These are phyloP conservation scores for Endocalyx cinctus DNA, from an alignment of 2,329 filamentous ascomycete genomes.

Conservation along the genomic window DNA sequence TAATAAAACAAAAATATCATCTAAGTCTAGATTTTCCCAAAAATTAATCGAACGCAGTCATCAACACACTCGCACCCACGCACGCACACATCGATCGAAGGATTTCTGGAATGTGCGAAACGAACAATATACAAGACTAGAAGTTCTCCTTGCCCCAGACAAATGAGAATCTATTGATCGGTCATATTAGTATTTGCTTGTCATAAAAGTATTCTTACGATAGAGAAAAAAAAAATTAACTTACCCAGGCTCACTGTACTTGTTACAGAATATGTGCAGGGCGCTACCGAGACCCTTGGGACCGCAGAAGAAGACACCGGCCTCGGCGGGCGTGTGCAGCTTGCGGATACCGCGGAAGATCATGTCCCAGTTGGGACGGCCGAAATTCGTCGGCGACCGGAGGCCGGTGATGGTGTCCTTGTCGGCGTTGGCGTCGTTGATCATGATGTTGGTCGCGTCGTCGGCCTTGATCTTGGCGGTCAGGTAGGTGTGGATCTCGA, in stretches of 20 bases:
- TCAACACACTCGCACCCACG: no score
- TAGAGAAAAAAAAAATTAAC: constrained; percentile 28
- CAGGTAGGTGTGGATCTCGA: constrained; percentile 86
- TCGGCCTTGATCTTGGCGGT: constrained; percentile 83
- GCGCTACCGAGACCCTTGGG: constrained; percentile 74
- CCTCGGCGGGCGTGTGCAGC: constrained; percentile 68
- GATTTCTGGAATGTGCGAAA: no score
- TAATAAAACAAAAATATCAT: no score
- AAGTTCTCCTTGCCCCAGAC: constrained; percentile 69
- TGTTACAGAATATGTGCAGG: constrained; percentile 80
- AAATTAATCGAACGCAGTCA: no score
- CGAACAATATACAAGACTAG: no score
- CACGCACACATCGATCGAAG: no score
- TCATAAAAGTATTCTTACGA: not conserved
- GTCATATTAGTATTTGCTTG: not conserved
- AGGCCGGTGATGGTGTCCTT: constrained; percentile 81
- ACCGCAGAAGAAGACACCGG: constrained; percentile 80
- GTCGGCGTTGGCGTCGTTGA: constrained; percentile 81
- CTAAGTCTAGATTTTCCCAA: no score
- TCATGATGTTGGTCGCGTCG: constrained; percentile 88
- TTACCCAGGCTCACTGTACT: constrained; percentile 78
- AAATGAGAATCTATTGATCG: constrained; percentile 51
- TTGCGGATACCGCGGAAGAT: constrained; percentile 81
- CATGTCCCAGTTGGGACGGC: constrained; percentile 85
- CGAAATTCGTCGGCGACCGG: constrained; percentile 78